A percentile compares a stretch with the other conserved stretches of the same genome.
Evolutionary conservation across 1,284 basidiomycete species (phyloP).

Genomic region (Ceratobasidium sp.): DNA sequence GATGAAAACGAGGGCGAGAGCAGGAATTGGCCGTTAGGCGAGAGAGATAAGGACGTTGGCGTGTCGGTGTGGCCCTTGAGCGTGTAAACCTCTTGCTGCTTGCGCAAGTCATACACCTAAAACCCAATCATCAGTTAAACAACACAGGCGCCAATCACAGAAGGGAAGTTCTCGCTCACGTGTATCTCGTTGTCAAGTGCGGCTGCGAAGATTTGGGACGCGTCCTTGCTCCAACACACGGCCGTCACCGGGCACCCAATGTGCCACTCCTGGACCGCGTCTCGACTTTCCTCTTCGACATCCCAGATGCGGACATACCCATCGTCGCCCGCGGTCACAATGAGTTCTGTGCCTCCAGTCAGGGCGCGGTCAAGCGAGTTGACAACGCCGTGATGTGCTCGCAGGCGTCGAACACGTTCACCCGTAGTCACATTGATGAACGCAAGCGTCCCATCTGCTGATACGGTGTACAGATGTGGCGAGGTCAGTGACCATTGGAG

Average conservation of each 20-base stretch:
- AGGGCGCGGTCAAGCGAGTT: slow-evolving; percentile 87
- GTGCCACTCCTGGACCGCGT: slow-evolving; percentile 81
- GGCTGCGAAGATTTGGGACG: slow-evolving; percentile 85
- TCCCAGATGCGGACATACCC: slow-evolving; percentile 91
- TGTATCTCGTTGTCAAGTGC: slow-evolving; percentile 94
- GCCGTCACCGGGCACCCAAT: slow-evolving; percentile 90
- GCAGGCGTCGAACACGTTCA: slow-evolving; percentile 75
- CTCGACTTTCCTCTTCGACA: slow-evolving; percentile 74
- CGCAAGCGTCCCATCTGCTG: slow-evolving; percentile 82
- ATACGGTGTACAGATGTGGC: slow-evolving; percentile 77
- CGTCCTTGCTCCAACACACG: slow-evolving; percentile 91
- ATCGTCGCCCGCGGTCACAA: slow-evolving; percentile 89
- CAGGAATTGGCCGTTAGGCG: slow-evolving; percentile 84
- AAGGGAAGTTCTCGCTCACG: slow-evolving; percentile 58
- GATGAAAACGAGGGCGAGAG: slow-evolving; percentile 90
- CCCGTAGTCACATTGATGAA: slow-evolving; percentile 82
- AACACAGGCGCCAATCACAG: slow-evolving; percentile 31
- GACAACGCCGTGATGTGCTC: slow-evolving; percentile 88
- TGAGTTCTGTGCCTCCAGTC: slow-evolving; percentile 81
- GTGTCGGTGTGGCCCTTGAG: slow-evolving; percentile 88
- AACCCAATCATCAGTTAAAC: slow-evolving; percentile 18
- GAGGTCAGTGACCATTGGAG: slow-evolving; percentile 82
- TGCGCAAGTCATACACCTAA: slow-evolving; percentile 88
- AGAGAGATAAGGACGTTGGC: slow-evolving; percentile 86
- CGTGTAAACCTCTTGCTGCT: slow-evolving; percentile 77